Conservation (phyloP, 257 asterid genomes). For the Euphrasia confusa region DNA sequence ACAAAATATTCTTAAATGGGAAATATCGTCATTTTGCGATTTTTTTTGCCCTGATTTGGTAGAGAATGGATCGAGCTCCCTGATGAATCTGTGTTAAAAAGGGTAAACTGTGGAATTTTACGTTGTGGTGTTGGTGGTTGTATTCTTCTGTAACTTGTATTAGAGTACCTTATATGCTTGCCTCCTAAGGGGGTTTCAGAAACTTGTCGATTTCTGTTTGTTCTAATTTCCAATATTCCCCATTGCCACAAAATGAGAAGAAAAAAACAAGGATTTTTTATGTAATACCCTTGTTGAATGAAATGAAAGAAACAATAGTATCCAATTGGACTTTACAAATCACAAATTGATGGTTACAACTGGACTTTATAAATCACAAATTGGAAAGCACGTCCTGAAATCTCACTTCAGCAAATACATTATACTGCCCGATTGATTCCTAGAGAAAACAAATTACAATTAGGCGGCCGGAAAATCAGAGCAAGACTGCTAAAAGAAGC, state of each 20-base stretch:
- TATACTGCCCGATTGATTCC: neutral
- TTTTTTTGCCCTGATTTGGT: neutral
- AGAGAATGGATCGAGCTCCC: slow-evolving; percentile 21
- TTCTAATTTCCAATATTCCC: neutral
- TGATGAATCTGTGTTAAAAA: neutral
- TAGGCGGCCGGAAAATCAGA: neutral
- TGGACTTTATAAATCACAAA: neutral
- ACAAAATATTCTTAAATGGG: neutral
- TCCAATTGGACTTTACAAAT: too few relatives aligned
- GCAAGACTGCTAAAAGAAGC: slow-evolving; percentile 30
- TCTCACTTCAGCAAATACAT: neutral
- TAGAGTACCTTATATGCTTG: neutral
- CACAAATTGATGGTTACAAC: too few relatives aligned
- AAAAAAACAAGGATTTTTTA: neutral
- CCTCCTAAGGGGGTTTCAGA: neutral
- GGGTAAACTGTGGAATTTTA: slow-evolving; percentile 1
- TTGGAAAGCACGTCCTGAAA: neutral
- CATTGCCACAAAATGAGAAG: neutral
- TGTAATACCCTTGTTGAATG: too few relatives aligned
- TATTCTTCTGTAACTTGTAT: slow-evolving; percentile 8
- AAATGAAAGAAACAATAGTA: too few relatives aligned
- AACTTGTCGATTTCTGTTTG: neutral
- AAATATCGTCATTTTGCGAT: neutral
- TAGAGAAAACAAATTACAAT: neutral
- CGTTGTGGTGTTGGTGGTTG: neutral